Conservation (phyloP, 2,329 filamentous ascomycete genomes). For the Aspergillus sp. region DNA sequence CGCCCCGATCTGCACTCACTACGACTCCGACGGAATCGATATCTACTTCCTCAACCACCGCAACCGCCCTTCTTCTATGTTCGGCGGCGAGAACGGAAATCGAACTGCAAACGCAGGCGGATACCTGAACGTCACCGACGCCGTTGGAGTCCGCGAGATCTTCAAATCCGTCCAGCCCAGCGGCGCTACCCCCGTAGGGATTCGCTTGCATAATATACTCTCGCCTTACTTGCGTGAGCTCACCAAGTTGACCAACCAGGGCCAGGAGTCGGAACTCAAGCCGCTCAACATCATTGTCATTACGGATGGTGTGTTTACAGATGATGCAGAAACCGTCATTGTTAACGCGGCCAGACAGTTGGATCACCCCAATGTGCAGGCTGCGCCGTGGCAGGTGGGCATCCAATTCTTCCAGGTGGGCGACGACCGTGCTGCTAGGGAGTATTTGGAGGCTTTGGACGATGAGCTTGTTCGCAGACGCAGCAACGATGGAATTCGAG, state of each 20-base stretch:
- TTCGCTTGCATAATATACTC: conserved; percentile 69
- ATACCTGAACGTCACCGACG: conserved; percentile 64
- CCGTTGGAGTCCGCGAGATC: conserved; percentile 62
- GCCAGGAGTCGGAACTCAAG: conserved; percentile 52
- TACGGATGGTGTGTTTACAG: conserved; percentile 79
- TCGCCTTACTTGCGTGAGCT: conserved; percentile 66
- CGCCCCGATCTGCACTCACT: conserved; percentile 74
- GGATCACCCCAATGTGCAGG: conserved; percentile 47
- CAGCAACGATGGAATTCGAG: conserved; percentile 55
- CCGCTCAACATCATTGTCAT: conserved; percentile 91
- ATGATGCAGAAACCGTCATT: conserved; percentile 74
- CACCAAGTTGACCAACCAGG: conserved; percentile 45
- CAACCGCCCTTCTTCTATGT: conserved; percentile 26
- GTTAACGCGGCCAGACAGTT: conserved; percentile 67
- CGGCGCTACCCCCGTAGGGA: conserved; percentile 73
- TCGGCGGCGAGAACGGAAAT: neutral
- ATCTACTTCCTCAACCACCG: conserved; percentile 83
- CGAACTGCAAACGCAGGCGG: conserved; percentile 41
- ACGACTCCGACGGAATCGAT: conserved; percentile 84
- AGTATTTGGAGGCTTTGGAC: conserved; percentile 71
- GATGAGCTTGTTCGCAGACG: conserved; percentile 63
- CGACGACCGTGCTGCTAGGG: conserved; percentile 63
- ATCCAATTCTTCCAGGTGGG: conserved; percentile 97
- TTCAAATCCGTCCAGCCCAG: conserved; percentile 67
- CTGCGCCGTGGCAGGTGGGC: conserved; percentile 76